A percentile compares a stretch with the other conserved stretches of the same genome.
phyloP scores from a whole-genome alignment of 2,329 filamentous ascomycete species.

The Ophiostoma sp. region DNA sequence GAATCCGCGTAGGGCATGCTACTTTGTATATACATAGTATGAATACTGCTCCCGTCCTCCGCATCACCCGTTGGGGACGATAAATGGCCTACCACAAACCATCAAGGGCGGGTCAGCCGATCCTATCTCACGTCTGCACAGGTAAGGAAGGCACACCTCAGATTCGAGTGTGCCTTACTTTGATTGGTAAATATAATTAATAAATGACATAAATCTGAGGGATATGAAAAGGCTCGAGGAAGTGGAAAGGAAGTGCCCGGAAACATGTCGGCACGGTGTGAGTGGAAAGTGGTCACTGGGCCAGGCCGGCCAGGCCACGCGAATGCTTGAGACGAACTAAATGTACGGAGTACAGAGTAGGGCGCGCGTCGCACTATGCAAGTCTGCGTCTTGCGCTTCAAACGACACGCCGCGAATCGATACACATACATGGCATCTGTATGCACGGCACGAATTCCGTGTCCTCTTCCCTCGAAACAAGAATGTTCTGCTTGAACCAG shows the following conservation, averaged over 20 bases:
- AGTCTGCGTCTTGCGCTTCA: too few species aligned
- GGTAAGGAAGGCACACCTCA: background rate
- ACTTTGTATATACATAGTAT: too few species aligned
- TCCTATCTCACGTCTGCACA: background rate
- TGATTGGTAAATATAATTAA: too few species aligned
- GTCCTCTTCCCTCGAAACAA: background rate
- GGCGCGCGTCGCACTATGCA: too few species aligned
- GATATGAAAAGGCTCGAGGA: background rate
- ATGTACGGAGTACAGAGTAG: background rate
- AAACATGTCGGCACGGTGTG: background rate
- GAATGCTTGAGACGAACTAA: background rate
- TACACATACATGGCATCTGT: background rate
- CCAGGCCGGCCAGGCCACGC: too few species aligned
- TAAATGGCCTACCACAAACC: background rate
- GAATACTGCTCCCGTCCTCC: background rate
- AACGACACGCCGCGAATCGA: too few species aligned
- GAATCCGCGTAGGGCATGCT: background rate
- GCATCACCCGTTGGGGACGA: background rate
- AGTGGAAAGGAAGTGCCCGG: background rate
- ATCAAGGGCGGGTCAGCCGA: slow-evolving; percentile 4
- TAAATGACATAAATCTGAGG: too few species aligned
- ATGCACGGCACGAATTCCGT: slow-evolving; percentile 4
- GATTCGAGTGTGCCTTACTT: background rate
- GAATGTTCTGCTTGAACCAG: background rate
- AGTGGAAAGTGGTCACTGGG: background rate